A percentile compares a stretch with the other conserved stretches of the same genome.
Conservation (phyloP, 164 flowering plant genomes). For the Tetracentron sinense region DNA sequence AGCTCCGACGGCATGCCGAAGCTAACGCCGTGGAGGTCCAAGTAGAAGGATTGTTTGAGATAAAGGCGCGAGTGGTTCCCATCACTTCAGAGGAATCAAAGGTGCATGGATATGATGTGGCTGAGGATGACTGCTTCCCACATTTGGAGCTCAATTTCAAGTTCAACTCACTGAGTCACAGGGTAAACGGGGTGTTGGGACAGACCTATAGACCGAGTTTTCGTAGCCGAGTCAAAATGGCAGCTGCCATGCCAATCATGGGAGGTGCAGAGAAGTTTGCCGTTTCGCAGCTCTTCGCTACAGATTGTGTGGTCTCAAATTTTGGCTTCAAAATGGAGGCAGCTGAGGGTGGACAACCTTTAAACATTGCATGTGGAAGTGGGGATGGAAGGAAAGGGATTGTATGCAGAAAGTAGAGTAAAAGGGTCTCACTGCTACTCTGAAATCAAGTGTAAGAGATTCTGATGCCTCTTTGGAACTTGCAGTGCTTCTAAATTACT, state of each 20-base stretch:
- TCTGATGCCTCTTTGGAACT: background rate
- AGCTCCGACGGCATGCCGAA: conserved; percentile 3
- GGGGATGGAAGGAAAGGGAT: conserved; percentile 4
- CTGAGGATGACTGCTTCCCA: conserved; percentile 20
- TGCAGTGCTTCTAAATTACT: too few relatives aligned
- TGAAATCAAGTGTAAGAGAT: background rate
- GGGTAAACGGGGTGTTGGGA: conserved; percentile 22
- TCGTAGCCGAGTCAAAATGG: conserved; percentile 15
- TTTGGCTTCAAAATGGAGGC: conserved; percentile 5
- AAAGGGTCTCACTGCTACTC: background rate
- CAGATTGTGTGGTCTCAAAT: conserved; percentile 20
- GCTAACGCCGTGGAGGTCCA: conserved; percentile 8
- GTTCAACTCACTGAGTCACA: conserved; percentile 10
- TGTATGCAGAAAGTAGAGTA: conserved; percentile 7
- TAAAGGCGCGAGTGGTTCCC: conserved; percentile 17
- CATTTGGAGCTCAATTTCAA: conserved; percentile 25
- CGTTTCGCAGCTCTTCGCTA: conserved; percentile 16
- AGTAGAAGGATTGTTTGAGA: conserved; percentile 12
- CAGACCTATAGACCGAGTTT: conserved; percentile 19
- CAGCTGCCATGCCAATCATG: conserved; percentile 20
- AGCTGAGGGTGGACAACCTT: background rate
- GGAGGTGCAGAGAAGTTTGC: conserved; percentile 18
- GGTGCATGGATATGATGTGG: conserved; percentile 10
- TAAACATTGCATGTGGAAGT: background rate
- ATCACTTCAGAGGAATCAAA: conserved; percentile 13